These are phyloP conservation scores for Fusarium foetens DNA, from an alignment of 2,329 filamentous ascomycete species.

Conservation along the genomic window DNA sequence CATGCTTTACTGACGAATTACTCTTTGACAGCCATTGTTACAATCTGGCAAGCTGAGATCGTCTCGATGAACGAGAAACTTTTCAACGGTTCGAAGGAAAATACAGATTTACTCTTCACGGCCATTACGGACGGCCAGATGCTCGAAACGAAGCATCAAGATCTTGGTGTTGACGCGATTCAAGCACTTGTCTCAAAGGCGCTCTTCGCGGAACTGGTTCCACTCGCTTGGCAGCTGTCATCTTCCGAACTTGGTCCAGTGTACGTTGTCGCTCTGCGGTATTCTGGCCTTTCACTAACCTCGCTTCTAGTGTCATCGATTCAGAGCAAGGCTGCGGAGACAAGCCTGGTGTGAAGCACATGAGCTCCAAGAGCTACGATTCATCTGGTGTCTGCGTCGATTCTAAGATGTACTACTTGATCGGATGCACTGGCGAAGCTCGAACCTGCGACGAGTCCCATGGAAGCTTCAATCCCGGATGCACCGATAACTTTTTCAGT, in stretches of 20 bases:
- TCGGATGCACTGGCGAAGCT: background rate
- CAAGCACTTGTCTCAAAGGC: background rate
- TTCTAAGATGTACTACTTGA: background rate
- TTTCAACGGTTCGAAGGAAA: background rate
- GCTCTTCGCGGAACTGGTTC: background rate
- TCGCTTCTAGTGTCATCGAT: background rate
- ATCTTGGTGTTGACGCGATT: background rate
- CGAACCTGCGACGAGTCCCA: background rate
- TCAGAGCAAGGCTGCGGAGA: background rate
- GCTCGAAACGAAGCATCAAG: background rate
- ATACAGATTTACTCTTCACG: background rate
- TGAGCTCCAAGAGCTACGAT: background rate
- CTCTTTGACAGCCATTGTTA: background rate
- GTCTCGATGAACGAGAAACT: background rate
- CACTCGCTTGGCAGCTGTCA: background rate
- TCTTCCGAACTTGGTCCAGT: background rate
- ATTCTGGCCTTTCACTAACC: background rate
- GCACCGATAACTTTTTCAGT: background rate
- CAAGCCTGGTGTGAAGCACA: background rate
- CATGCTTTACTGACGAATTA: rapidly evolving
- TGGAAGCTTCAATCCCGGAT: background rate
- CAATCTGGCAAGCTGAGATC: background rate
- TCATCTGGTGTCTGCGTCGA: background rate
- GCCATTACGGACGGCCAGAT: background rate
- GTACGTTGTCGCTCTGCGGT: background rate